A percentile compares a stretch with the other conserved stretches of the same genome.
These are phyloP conservation scores for Sporothrix phasma DNA, from an alignment of 2,329 filamentous ascomycete genomes.

Conservation along the genomic window DNA sequence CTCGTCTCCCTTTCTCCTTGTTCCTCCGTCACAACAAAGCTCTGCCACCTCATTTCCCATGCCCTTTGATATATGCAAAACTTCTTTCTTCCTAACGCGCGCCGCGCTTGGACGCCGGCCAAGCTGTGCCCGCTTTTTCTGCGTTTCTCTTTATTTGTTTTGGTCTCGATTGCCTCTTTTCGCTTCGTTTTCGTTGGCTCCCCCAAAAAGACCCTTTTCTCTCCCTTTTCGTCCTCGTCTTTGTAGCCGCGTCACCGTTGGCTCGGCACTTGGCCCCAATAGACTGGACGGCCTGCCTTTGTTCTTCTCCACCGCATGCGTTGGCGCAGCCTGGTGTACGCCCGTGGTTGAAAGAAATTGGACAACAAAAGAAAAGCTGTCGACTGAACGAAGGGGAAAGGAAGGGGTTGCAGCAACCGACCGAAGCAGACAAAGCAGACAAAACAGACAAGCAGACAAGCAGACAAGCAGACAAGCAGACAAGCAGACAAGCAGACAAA, in stretches of 20 bases:
- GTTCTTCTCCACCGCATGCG: conserved; percentile 14
- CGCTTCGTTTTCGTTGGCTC: not conserved
- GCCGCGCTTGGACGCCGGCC: not conserved
- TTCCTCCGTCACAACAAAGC: no score
- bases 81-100: not conserved
- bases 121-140: not conserved
- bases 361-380: not conserved
- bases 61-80: not conserved
- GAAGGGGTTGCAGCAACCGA: no score
- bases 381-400: not conserved
- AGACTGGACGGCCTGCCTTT: conserved; percentile 11
- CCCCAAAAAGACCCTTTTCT: not conserved
- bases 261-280: conserved; percentile 16
- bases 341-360: not conserved
- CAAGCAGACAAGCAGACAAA: not conserved
- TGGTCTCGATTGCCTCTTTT: not conserved
- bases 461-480: not conserved
- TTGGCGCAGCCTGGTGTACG: not conserved
- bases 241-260: conserved; percentile 12
- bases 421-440: no score
- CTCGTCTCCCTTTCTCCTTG: not conserved
- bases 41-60: not conserved
- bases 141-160: conserved; percentile 5
- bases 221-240: conserved; percentile 7
- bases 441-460: no score